phyloP scores from a whole-genome alignment of 2,329 filamentous ascomycete genomes.

The Aureobasidium sp. region DNA sequence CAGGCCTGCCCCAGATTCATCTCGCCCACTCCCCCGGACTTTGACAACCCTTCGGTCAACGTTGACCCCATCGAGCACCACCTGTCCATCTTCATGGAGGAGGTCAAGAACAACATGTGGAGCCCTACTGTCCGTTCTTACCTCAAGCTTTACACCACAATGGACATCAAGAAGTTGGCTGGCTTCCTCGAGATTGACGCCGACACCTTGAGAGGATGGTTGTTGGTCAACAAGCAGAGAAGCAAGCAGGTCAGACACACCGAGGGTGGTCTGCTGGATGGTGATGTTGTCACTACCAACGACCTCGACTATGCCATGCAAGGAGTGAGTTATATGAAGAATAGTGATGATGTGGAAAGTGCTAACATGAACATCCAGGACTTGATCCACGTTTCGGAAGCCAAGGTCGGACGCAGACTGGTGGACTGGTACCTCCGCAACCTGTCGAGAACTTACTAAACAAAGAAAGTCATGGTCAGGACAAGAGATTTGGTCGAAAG shows the following conservation, averaged over 20 bases:
- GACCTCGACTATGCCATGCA: constrained; percentile 97
- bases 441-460: constrained; percentile 80
- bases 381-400: constrained; percentile 96
- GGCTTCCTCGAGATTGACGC: constrained; percentile 94
- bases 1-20: constrained; percentile 99
- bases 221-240: constrained; percentile 97
- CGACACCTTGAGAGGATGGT: constrained; percentile 89
- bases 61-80: constrained; percentile 97
- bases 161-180: constrained; percentile 97
- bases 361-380: constrained; percentile 48
- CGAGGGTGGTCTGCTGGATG: constrained; percentile 81
- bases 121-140: constrained; percentile 97
- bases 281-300: constrained; percentile 84
- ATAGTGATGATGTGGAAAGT: neutral
- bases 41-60: constrained; percentile 93
- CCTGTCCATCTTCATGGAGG: constrained; percentile 96
- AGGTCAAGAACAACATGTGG: constrained; percentile 99
- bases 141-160: constrained; percentile 97
- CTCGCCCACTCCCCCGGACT: constrained; percentile 91
- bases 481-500: neutral
- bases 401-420: constrained; percentile 92
- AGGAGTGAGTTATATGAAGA: constrained; percentile 53
- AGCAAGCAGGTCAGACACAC: constrained; percentile 93
- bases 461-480: neutral
- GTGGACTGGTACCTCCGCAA: constrained; percentile 99